Evolutionary conservation across 805 yeast species (phyloP).

Genomic region (Pichia gijzeniarum): DNA sequence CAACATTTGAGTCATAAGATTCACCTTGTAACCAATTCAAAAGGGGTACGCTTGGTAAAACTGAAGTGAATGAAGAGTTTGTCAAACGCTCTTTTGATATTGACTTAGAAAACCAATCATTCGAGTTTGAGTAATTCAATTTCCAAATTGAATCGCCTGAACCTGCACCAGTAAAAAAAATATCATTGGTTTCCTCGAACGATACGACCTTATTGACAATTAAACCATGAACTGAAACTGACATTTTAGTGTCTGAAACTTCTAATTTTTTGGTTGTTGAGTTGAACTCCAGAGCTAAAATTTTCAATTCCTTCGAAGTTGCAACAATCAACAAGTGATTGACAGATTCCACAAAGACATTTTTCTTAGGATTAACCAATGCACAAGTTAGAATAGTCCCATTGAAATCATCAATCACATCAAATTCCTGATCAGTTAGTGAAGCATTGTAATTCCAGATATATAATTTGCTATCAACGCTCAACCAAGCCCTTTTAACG

Average conservation of each 20-base stretch:
- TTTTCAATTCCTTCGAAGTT: constrained; percentile 71
- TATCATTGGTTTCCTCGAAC: constrained; percentile 62
- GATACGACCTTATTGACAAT: constrained; percentile 57
- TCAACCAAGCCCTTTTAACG: constrained; percentile 78
- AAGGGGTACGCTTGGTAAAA: constrained; percentile 38
- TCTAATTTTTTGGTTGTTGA: constrained; percentile 42
- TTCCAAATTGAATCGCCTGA: constrained; percentile 85
- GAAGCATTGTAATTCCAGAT: constrained; percentile 65
- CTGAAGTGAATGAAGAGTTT: constrained; percentile 48
- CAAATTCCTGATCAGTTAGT: constrained; percentile 52
- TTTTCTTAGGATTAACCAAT: constrained; percentile 74
- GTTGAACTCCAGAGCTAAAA: constrained; percentile 60
- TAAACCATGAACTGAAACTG: constrained; percentile 73
- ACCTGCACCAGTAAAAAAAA: constrained; percentile 76
- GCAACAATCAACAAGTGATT: constrained; percentile 67
- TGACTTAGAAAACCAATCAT: constrained; percentile 80
- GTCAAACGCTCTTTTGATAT: constrained; percentile 83
- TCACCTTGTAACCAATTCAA: constrained; percentile 22
- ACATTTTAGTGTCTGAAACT: constrained; percentile 76
- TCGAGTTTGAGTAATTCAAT: constrained; percentile 71
- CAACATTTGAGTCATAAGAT: constrained; percentile 27
- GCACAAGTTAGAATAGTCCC: constrained; percentile 73
- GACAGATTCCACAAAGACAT: constrained; percentile 73
- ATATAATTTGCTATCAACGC: constrained; percentile 70
- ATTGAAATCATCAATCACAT: constrained; percentile 74